A percentile compares a stretch with the other conserved stretches of the same genome.
These are phyloP conservation scores for Thermochaetoides thermophila DNA, from an alignment of 495 filamentous ascomycete species.

Conservation along the genomic window DNA sequence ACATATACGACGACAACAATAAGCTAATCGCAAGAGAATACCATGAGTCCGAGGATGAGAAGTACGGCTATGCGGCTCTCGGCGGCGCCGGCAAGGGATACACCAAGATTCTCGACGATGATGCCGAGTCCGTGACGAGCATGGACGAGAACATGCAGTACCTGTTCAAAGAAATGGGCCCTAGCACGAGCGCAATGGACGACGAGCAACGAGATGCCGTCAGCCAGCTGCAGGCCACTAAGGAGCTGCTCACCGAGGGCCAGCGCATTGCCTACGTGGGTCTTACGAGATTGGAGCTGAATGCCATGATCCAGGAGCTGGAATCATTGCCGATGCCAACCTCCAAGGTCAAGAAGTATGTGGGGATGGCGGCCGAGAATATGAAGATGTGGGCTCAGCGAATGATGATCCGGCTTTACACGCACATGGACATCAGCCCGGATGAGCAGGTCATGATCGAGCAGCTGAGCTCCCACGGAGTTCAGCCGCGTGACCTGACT, in stretches of 20 bases:
- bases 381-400: slow-evolving; percentile 94
- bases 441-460: slow-evolving; percentile 98
- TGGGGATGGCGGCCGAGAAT: slow-evolving; percentile 53
- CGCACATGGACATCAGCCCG: slow-evolving; percentile 88
- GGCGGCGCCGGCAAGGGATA: slow-evolving; percentile 91
- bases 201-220: slow-evolving; percentile 69
- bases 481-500: slow-evolving; percentile 68
- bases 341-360: slow-evolving; percentile 47
- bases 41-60: slow-evolving; percentile 53
- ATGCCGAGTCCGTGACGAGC: slow-evolving; percentile 82
- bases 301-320: slow-evolving; percentile 55
- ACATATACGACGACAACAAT: slow-evolving; percentile 90
- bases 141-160: slow-evolving; percentile 97
- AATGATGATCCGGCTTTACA: slow-evolving; percentile 87
- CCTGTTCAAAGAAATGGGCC: slow-evolving; percentile 59
- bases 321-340: slow-evolving; percentile 39
- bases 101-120: slow-evolving; percentile 86
- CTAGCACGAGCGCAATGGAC: slow-evolving; percentile 42
- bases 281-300: slow-evolving; percentile 62
- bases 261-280: slow-evolving; percentile 96
- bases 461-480: slow-evolving; percentile 83
- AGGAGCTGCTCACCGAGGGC: slow-evolving; percentile 85
- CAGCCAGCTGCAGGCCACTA: slow-evolving; percentile 88
- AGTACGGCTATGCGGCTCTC: slow-evolving; percentile 56
- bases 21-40: slow-evolving; percentile 70